Percentiles rank a stretch among this genome's conserved stretches.
Conservation (phyloP, 2,329 filamentous ascomycete species). For the Phoma herbarum region DNA sequence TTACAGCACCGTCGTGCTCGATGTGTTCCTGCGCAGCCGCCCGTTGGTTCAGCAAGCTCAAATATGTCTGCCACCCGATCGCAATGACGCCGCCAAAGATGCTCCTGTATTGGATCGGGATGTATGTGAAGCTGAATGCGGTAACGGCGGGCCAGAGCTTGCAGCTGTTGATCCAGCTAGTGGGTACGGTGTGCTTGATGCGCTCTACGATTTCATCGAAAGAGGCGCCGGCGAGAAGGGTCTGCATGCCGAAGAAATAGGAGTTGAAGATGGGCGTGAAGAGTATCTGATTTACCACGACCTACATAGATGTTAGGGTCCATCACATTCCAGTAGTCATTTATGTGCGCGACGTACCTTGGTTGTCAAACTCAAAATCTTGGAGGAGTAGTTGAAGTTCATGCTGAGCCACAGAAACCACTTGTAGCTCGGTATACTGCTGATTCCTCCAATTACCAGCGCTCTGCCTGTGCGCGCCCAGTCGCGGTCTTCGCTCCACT, state of each 20-base stretch:
- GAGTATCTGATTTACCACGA: constrained; percentile 77
- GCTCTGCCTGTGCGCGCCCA: constrained; percentile 71
- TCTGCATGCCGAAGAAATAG: constrained; percentile 63
- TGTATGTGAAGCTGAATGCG: constrained; percentile 85
- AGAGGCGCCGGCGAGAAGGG: constrained; percentile 65
- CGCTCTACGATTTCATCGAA: constrained; percentile 72
- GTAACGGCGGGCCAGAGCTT: constrained; percentile 91
- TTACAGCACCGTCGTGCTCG: constrained; percentile 25
- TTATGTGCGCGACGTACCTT: constrained; percentile 59
- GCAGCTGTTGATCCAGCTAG: constrained; percentile 77
- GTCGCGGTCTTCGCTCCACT: constrained; percentile 56
- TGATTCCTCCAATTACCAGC: constrained; percentile 75
- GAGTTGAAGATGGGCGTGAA: constrained; percentile 75
- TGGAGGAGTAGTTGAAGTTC: constrained; percentile 84
- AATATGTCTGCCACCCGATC: constrained; percentile 91
- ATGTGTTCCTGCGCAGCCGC: constrained; percentile 67
- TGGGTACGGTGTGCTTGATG: constrained; percentile 77
- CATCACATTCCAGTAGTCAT: neutral
- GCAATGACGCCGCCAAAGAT: constrained; percentile 80
- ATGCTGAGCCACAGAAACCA: constrained; percentile 85
- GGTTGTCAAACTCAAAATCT: constrained; percentile 72
- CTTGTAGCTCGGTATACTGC: constrained; percentile 79
- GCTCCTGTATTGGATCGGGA: constrained; percentile 79
- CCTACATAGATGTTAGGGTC: constrained; percentile 47
- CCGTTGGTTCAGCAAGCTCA: constrained; percentile 79